Base-by-base conservation (phyloP, 352 stramenopile genomes). In the Globisporangium iwayamae region DNA sequence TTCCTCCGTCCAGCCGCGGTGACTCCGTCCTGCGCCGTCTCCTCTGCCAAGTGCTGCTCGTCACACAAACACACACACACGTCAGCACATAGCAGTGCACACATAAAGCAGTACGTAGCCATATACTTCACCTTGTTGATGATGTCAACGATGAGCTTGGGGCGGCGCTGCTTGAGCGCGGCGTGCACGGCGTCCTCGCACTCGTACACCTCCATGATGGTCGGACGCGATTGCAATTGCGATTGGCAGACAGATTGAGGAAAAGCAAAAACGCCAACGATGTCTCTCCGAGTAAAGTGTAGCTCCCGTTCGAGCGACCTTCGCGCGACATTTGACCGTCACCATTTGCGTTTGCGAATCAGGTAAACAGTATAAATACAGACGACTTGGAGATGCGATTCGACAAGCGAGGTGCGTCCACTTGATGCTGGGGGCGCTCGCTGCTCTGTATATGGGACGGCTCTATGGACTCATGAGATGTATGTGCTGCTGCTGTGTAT, bases 161-260 rank as follows among this genome's bases (percentile, higher is more conserved):
- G 83, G 9, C 85, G 85, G 28, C 73, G 71, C 67, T 88, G 78
- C 73, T 81, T 75, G n/a, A 93, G 82, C 60, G 85, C 85, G 60
- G 65, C 60, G 59, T 91, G 73, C 66, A 94, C 83, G n/a, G 83
- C 85, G 47, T 89, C 81, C 56, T 94, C 83, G 73, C 85, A 94
- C 60, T 89, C 79, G 53, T 72, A 78, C 51, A 92, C 72, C 66
- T 94, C 81, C 85, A 28, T 28, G 25, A 94, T 93, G 41, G n/a
- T 58, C 51, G 34, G 59, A 38, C 38, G 25, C 25, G 25, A 28
- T 28, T 28, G 25, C 25, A 28, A 28, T 28, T 28, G 25, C 25
- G 25, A 28, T 28, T 28, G 25, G 25, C 25, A 28, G 25, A 28
- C 25, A 28, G 25, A 28, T 28, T 28, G 25, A 28, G 18, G 10